Evolutionary conservation across 768 basidiomycete species (phyloP).

Genomic region (Collybiopsis confluens): DNA sequence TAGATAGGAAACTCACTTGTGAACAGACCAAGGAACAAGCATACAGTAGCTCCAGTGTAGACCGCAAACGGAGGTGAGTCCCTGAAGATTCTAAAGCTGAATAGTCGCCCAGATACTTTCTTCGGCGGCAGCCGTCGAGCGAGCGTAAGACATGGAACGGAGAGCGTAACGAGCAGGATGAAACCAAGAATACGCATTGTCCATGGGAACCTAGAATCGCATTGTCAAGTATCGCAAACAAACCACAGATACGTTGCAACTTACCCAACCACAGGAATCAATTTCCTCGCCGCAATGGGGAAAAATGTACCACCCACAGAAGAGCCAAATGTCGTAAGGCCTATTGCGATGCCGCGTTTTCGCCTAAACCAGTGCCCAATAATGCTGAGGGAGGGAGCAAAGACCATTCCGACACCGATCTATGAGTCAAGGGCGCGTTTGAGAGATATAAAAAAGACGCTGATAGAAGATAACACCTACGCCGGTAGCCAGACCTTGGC

Average conservation of each 20-base stretch:
- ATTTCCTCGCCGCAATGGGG: conserved; percentile 51
- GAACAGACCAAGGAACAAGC: conserved; percentile 59
- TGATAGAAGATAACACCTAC: conserved; percentile 21
- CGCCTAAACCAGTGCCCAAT: conserved; percentile 65
- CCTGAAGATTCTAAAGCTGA: conserved; percentile 38
- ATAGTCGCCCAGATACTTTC: conserved; percentile 46
- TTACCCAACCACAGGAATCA: conserved; percentile 53
- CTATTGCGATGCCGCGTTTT: conserved; percentile 48
- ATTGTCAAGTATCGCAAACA: no score
- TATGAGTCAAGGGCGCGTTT: conserved; percentile 6
- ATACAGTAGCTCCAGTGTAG: conserved; percentile 44
- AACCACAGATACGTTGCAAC: conserved; percentile 13
- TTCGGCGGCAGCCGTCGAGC: conserved; percentile 50
- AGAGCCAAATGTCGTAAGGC: conserved; percentile 50
- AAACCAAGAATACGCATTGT: conserved; percentile 64
- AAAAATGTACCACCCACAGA: conserved; percentile 61
- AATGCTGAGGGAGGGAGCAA: conserved; percentile 45
- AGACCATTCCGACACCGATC: conserved; percentile 39
- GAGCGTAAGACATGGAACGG: conserved; percentile 41
- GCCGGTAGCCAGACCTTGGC: conserved; percentile 48
- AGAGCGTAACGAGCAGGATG: conserved; percentile 44
- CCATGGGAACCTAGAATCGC: conserved; percentile 65
- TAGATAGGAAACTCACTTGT: conserved; percentile 33
- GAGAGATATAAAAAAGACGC: neutral
- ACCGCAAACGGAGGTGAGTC: conserved; percentile 41